A percentile compares a stretch with the other conserved stretches of the same genome.
phyloP scores from a whole-genome alignment of 2,329 filamentous ascomycete genomes.

The Talaromyces pinophilus region DNA sequence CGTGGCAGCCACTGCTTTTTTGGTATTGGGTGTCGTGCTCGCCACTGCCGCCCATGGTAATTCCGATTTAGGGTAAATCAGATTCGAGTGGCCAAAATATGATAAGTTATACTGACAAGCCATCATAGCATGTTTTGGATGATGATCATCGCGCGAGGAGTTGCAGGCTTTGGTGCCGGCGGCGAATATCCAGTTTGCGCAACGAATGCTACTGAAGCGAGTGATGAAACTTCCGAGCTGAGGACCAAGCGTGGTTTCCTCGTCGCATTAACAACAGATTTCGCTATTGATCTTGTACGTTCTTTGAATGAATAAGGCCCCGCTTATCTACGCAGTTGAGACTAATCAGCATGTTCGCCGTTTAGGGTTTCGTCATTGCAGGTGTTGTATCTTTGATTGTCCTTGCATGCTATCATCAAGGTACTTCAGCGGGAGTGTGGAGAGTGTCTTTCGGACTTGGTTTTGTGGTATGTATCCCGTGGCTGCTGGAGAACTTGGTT shows the following conservation, averaged over 20 bases:
- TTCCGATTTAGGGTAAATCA: conserved; percentile 18
- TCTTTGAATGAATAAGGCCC: background rate
- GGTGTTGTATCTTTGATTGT: conserved; percentile 55
- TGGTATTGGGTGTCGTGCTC: conserved; percentile 52
- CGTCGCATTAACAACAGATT: conserved; percentile 57
- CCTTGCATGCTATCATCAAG: conserved; percentile 52
- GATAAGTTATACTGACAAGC: background rate
- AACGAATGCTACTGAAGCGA: conserved; percentile 52
- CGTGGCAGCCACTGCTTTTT: conserved; percentile 50
- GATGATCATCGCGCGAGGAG: conserved; percentile 47
- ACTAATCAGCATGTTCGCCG: background rate
- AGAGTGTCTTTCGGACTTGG: conserved; percentile 54
- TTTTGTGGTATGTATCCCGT: conserved; percentile 51
- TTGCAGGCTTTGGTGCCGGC: conserved; percentile 49
- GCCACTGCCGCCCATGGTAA: conserved; percentile 51
- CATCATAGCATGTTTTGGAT: conserved; percentile 38
- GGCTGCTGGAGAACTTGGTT: conserved; percentile 21
- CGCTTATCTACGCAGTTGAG: background rate
- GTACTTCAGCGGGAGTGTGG: conserved; percentile 52
- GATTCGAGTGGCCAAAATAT: background rate
- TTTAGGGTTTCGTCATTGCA: conserved; percentile 51
- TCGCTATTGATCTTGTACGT: conserved; percentile 49
- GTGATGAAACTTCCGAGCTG: conserved; percentile 51
- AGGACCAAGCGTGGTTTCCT: conserved; percentile 57
- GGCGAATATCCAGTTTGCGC: conserved; percentile 58